Evolutionary conservation across 1,284 basidiomycete genomes (phyloP).

Genomic region (Athelia sp.): DNA sequence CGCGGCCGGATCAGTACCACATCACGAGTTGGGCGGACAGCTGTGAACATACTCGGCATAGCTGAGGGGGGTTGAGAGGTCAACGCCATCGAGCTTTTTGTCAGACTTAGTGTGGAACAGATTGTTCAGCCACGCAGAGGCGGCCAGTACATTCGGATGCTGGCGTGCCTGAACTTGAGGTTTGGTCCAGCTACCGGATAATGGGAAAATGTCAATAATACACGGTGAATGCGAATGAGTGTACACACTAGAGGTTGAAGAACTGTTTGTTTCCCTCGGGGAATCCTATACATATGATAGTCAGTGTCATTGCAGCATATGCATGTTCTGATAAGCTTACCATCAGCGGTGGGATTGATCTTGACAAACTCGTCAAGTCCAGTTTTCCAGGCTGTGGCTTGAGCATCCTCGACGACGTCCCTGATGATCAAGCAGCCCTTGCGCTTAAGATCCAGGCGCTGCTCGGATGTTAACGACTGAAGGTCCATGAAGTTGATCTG

Average conservation of each 20-base stretch:
- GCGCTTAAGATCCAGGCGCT: conserved; percentile 46
- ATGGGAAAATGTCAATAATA: neutral
- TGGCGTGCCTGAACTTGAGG: conserved; percentile 69
- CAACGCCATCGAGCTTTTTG: conserved; percentile 45
- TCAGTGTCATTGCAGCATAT: neutral
- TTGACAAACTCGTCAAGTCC: conserved; percentile 52
- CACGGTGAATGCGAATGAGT: neutral
- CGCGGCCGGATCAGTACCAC: too few relatives aligned
- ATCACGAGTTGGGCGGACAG: too few relatives aligned
- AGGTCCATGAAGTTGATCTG: conserved; percentile 57
- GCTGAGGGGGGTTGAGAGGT: conserved; percentile 61
- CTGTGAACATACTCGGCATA: conserved; percentile 61
- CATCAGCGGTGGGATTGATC: conserved; percentile 49
- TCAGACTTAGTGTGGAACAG: conserved; percentile 47
- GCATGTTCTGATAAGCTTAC: conserved; percentile 25
- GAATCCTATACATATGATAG: conserved; percentile 32
- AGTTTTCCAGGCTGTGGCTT: conserved; percentile 53
- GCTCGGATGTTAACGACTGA: conserved; percentile 36
- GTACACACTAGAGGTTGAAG: conserved; percentile 65
- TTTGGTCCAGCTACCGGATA: conserved; percentile 62
- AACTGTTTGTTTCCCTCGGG: conserved; percentile 64
- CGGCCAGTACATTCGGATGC: conserved; percentile 68
- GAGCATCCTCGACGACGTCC: conserved; percentile 51
- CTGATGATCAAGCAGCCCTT: conserved; percentile 59
- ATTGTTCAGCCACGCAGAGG: conserved; percentile 58